phyloP scores from a whole-genome alignment of 768 basidiomycete genomes.

The Pholiota molesta region DNA sequence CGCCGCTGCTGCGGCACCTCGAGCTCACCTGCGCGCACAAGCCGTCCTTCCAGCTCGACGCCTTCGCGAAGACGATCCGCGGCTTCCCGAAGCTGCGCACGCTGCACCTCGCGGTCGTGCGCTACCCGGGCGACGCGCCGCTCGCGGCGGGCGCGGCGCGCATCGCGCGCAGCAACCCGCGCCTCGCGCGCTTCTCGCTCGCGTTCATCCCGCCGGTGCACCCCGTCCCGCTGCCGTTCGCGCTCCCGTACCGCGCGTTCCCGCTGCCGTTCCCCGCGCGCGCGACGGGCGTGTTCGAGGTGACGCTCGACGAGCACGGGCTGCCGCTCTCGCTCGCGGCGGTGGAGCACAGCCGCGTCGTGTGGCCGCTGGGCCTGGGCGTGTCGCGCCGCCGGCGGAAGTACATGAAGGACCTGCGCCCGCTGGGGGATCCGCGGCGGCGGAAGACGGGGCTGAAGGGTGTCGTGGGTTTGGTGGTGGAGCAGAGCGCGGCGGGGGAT shows the following conservation, averaged over 20 bases:
- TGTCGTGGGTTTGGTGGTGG: constrained; percentile 49
- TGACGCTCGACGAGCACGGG: constrained; percentile 64
- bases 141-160: constrained; percentile 60
- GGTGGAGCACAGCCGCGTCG: constrained; percentile 47
- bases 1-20: constrained; percentile 64
- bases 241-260: constrained; percentile 43
- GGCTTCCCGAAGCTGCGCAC: constrained; percentile 65
- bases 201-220: constrained; percentile 62
- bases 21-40: constrained; percentile 68
- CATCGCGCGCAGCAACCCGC: constrained; percentile 68
- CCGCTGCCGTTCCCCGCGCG: constrained; percentile 46
- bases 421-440: constrained; percentile 35
- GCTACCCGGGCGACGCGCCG: constrained; percentile 64
- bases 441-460: constrained; percentile 44
- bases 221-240: constrained; percentile 51
- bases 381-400: constrained; percentile 37
- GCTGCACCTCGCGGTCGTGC: constrained; percentile 66
- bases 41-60: constrained; percentile 72
- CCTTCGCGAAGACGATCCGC: constrained; percentile 64
- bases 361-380: constrained; percentile 55
- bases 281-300: constrained; percentile 57
- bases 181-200: constrained; percentile 63
- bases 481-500: constrained; percentile 67
- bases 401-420: constrained; percentile 44
- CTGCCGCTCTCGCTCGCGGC: constrained; percentile 58